These are phyloP conservation scores for Pedinophyceae sp. DNA, from an alignment of 139 green algal species.

Conservation along the genomic window DNA sequence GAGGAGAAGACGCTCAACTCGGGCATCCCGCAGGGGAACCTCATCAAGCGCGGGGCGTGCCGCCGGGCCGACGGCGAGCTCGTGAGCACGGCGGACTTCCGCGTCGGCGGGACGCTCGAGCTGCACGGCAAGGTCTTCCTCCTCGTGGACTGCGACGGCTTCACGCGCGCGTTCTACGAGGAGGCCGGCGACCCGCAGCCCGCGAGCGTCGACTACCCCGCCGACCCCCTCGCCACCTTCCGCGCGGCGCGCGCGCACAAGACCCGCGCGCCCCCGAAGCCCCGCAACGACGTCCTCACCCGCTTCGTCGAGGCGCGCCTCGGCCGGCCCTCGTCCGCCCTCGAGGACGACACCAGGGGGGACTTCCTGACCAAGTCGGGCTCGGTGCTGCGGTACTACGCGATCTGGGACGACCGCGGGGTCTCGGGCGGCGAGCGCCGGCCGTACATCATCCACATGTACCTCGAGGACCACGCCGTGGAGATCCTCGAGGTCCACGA, in stretches of 20 bases:
- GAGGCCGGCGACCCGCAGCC: not conserved
- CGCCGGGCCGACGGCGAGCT: not conserved
- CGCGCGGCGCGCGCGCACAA: constrained; percentile 9
- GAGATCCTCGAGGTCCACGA: constrained; percentile 79
- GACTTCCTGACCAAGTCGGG: constrained; percentile 44
- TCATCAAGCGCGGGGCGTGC: constrained; percentile 3
- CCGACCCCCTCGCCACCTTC: constrained; percentile 35
- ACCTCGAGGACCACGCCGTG: constrained; percentile 77
- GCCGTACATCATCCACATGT: constrained; percentile 80
- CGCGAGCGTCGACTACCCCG: constrained; percentile 24
- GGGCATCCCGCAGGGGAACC: constrained; percentile 48
- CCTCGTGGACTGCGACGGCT: constrained; percentile 61
- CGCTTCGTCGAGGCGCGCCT: constrained; percentile 57
- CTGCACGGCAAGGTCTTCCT: constrained; percentile 61
- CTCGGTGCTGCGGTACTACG: constrained; percentile 70
- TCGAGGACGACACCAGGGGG: constrained; percentile 40
- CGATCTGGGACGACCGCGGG: constrained; percentile 69
- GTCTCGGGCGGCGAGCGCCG: constrained; percentile 62
- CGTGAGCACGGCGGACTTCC: constrained; percentile 33
- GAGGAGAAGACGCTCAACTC: constrained; percentile 77
- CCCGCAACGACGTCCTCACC: constrained; percentile 40
- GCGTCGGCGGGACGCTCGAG: constrained; percentile 42
- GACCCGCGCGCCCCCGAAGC: constrained; percentile 22
- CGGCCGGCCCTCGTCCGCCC: constrained; percentile 46
- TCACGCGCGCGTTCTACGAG: constrained; percentile 43